Percentiles rank a stretch among this genome's conserved stretches.
Evolutionary conservation across 1,284 basidiomycete species (phyloP).

Genomic region (Austroboletus niveus): DNA sequence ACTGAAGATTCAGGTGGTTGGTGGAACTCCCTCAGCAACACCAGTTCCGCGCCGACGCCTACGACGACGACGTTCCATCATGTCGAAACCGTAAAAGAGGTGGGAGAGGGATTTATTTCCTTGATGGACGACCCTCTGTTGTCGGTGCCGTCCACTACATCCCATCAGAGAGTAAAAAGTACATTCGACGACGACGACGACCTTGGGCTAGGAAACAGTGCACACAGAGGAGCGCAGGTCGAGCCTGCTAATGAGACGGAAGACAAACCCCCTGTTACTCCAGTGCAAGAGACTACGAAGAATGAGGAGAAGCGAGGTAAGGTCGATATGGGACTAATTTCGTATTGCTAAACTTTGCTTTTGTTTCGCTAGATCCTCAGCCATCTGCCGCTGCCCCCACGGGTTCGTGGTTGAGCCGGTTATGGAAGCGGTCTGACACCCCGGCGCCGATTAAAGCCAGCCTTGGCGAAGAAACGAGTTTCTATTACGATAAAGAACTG

Average conservation of each 20-base stretch:
- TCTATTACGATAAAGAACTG: constrained; percentile 93
- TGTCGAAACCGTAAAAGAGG: constrained; percentile 42
- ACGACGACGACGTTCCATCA: constrained; percentile 63
- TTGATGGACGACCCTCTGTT: constrained; percentile 71
- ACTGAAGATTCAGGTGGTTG: constrained; percentile 46
- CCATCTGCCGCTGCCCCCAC: constrained; percentile 32
- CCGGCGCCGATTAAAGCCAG: constrained; percentile 84
- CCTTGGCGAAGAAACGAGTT: constrained; percentile 87
- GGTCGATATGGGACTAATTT: not conserved
- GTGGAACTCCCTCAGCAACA: constrained; percentile 59
- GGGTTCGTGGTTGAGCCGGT: constrained; percentile 79
- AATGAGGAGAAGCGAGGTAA: constrained; percentile 26
- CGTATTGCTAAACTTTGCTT: not conserved
- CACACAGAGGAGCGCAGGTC: constrained; percentile 40
- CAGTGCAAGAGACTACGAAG: constrained; percentile 13
- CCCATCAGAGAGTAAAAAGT: constrained; percentile 26
- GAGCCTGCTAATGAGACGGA: constrained; percentile 27
- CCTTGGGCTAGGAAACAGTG: constrained; percentile 85
- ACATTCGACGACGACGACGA: constrained; percentile 75
- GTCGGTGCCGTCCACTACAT: constrained; percentile 34
- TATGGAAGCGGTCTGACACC: constrained; percentile 61
- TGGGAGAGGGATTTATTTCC: constrained; percentile 76
- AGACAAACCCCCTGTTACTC: constrained; percentile 15
- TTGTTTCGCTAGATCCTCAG: constrained; percentile 27
- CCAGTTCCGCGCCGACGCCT: constrained; percentile 59